Percentiles rank a stretch among this genome's conserved stretches.
These are phyloP conservation scores for Epichloe coenophiala DNA, from an alignment of 2,329 filamentous ascomycete species.

Conservation along the genomic window DNA sequence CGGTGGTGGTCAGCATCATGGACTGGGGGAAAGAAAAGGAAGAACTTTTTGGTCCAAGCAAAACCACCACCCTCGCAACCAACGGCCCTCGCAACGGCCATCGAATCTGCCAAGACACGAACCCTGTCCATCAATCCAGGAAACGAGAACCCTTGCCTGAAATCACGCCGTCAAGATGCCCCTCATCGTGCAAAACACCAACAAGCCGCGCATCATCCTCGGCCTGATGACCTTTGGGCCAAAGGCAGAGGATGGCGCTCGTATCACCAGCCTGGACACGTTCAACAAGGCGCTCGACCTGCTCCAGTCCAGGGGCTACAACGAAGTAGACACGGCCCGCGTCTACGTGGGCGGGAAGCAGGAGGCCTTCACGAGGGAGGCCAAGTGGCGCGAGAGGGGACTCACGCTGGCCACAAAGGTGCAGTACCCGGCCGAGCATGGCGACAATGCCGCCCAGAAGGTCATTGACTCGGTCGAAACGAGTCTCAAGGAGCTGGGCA, in stretches of 20 bases:
- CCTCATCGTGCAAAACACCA: slow-evolving; percentile 26
- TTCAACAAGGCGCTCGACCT: slow-evolving; percentile 61
- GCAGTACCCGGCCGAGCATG: slow-evolving; percentile 38
- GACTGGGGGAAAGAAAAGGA: no score
- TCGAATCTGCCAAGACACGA: no score
- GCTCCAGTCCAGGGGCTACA: slow-evolving; percentile 67
- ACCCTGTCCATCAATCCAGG: no score
- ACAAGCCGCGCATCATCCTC: slow-evolving; percentile 60
- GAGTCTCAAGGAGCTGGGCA: slow-evolving; percentile 57
- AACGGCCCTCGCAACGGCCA: neutral
- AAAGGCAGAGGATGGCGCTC: slow-evolving; percentile 45
- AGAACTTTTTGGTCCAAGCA: no score
- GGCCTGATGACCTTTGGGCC: slow-evolving; percentile 79
- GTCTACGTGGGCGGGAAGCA: slow-evolving; percentile 59
- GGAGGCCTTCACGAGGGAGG: slow-evolving; percentile 64
- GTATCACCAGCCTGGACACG: slow-evolving; percentile 53
- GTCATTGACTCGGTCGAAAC: slow-evolving; percentile 52
- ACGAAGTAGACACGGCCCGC: slow-evolving; percentile 74
- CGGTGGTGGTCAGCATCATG: no score
- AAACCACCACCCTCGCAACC: slow-evolving; percentile 14
- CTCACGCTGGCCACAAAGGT: slow-evolving; percentile 68
- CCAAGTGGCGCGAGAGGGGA: slow-evolving; percentile 67
- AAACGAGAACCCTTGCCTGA: no score
- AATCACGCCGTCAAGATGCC: slow-evolving; percentile 23
- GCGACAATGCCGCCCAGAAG: slow-evolving; percentile 35